Percentiles rank a stretch among this genome's conserved stretches.
These are phyloP conservation scores for Chytridiales sp. DNA, from an alignment of 371 early-diverging fungal genomes.

Conservation along the genomic window DNA sequence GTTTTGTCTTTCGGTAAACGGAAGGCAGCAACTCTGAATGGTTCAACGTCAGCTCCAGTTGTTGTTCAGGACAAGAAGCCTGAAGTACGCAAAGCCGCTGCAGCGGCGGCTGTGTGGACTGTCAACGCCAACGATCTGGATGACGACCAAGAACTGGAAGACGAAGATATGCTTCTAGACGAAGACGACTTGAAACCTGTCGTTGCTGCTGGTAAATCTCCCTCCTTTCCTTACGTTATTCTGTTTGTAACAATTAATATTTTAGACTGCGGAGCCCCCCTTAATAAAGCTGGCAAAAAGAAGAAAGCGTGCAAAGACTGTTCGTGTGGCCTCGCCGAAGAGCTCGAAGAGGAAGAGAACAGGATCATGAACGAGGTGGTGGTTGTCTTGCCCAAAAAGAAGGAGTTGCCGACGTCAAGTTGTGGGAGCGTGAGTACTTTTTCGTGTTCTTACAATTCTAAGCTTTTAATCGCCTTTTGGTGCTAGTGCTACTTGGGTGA, in stretches of 20 bases:
- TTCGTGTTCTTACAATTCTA: slow-evolving; percentile 4
- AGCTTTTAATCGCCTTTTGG: slow-evolving; percentile 43
- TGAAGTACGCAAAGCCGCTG: too few relatives aligned
- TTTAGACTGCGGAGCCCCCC: slow-evolving; percentile 24
- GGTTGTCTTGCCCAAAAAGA: slow-evolving; percentile 38
- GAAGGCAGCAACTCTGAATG: slow-evolving; percentile 41
- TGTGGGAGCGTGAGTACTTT: slow-evolving; percentile 67
- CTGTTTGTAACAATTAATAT: neutral
- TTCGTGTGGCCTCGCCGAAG: slow-evolving; percentile 89
- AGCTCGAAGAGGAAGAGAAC: slow-evolving; percentile 57
- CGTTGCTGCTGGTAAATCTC: slow-evolving; percentile 56
- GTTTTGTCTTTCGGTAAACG: slow-evolving; percentile 59
- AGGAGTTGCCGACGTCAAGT: slow-evolving; percentile 52
- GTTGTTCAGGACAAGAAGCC: slow-evolving; percentile 5
- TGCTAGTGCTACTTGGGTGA: slow-evolving; percentile 97
- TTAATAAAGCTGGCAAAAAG: slow-evolving; percentile 56
- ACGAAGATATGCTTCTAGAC: slow-evolving; percentile 75
- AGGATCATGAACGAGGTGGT: slow-evolving; percentile 29
- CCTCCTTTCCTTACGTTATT: too few relatives aligned
- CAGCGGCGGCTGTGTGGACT: slow-evolving; percentile 57
- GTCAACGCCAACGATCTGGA: slow-evolving; percentile 65
- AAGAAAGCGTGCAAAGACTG: slow-evolving; percentile 97
- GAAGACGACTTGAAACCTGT: slow-evolving; percentile 69
- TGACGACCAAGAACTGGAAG: slow-evolving; percentile 55
- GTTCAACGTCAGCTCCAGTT: slow-evolving; percentile 9